Evolutionary conservation across 805 yeast genomes (phyloP), one percentile per base, ranked within the genome.

Genomic region (Candida tammaniensis): DNA sequence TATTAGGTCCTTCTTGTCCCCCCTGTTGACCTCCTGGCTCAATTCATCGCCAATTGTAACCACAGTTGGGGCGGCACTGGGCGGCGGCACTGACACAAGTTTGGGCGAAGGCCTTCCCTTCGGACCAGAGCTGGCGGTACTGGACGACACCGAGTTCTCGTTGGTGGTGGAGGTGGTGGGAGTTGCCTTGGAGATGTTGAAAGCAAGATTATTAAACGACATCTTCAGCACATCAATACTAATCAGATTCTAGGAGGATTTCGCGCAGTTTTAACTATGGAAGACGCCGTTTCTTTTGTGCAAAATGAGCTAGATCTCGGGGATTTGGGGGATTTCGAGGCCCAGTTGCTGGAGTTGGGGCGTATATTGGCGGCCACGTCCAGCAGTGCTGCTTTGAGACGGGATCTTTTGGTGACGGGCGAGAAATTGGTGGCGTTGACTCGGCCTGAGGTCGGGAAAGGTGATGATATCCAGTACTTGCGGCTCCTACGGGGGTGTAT

Each of bases 401-500:
- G n/a, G n/a, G n/a, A n/a, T n/a, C n/a, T n/a, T n/a, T n/a, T n/a
- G n/a, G n/a, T n/a, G n/a, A n/a, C n/a, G n/a, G 13, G 30, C n/a
- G 38, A 31, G 13, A 21, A 21, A n/a, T 21, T 38, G 9, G 24
- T 15, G 14, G 11, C 18, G 3, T 12, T 33, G 6, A 17, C 21
- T 6, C 15, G 5, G 10, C 35, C 39, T 4, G 25, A 20, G 21
- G 21, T 17, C 10, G 19, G 8, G 16, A 25, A 11, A 19, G 17
- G 26, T 15, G 29, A 35, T 21, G 43, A 42, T 10, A 15, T 36
- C 4, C 25, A 23, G 7, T 29, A 42, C 17, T 17, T 56, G 5
- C 54, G 82, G 27, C 41, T 68, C 3, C 35, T 70, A 3, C 57
- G 81, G 45, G 83, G 79, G 1, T 43, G 67, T 1, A 36, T 75